These are phyloP conservation scores for Penicillium sp. DNA, from an alignment of 2,329 filamentous ascomycete species.

Conservation along the genomic window DNA sequence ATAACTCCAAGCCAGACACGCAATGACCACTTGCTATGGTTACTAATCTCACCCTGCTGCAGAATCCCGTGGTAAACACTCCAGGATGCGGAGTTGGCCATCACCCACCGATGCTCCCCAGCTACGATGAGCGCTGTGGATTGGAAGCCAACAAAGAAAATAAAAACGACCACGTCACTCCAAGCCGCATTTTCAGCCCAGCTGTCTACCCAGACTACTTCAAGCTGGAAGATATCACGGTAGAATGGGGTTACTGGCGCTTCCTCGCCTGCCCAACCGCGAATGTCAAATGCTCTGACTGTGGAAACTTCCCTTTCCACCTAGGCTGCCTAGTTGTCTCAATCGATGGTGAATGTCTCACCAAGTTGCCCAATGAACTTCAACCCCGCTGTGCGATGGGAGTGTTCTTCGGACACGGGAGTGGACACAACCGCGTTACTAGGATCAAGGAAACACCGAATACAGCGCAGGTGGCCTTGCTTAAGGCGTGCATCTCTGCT, in stretches of 20 bases:
- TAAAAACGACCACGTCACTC: neutral
- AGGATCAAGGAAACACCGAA: conserved; percentile 7
- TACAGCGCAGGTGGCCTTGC: conserved; percentile 19
- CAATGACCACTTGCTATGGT: too few species aligned
- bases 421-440: conserved; percentile 4
- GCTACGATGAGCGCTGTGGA: neutral
- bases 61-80: neutral
- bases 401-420: conserved; percentile 13
- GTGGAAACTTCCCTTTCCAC: conserved; percentile 9
- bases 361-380: neutral
- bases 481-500: conserved; percentile 17
- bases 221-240: conserved; percentile 5
- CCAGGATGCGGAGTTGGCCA: neutral
- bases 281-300: conserved; percentile 5
- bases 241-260: conserved; percentile 7
- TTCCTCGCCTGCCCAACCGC: conserved; percentile 8
- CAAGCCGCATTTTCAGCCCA: neutral
- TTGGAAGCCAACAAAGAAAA: neutral
- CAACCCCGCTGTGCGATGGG: conserved; percentile 7
- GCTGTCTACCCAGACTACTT: neutral
- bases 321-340: conserved; percentile 5
- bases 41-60: neutral
- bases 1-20: neutral
- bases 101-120: neutral
- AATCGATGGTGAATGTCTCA: neutral